Evolutionary conservation across 2,329 filamentous ascomycete genomes (phyloP).

Genomic region (Diaporthe batatas): DNA sequence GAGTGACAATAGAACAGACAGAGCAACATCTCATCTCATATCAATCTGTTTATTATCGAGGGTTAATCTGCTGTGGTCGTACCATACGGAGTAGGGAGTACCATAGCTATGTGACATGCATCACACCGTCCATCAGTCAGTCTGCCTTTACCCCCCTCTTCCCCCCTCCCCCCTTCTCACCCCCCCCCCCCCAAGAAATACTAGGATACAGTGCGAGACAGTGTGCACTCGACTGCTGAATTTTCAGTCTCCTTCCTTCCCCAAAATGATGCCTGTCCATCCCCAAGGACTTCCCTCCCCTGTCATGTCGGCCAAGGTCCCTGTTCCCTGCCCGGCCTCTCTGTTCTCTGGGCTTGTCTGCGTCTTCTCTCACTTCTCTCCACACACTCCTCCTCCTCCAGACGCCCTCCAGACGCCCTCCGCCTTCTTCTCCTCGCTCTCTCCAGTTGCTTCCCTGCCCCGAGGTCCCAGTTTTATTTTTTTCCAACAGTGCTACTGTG

Average conservation of each 20-base stretch:
- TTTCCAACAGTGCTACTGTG: background rate
- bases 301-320: background rate
- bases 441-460: constrained; percentile 28
- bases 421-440: constrained; percentile 29
- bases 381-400: constrained; percentile 30
- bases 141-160: background rate
- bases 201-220: constrained; percentile 8
- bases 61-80: constrained; percentile 27
- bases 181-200: background rate
- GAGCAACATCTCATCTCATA: constrained; percentile 25
- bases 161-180: too few relatives aligned
- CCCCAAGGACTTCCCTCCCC: background rate
- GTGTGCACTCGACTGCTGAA: constrained; percentile 14
- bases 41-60: constrained; percentile 14
- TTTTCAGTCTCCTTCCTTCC: constrained; percentile 19
- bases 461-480: constrained; percentile 19
- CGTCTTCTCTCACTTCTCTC: constrained; percentile 2
- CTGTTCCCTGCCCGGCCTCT: constrained; percentile 25
- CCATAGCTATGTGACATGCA: constrained; percentile 6
- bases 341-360: background rate
- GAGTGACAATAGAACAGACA: constrained; percentile 4
- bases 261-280: constrained; percentile 5
- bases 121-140: background rate
- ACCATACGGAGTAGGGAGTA: background rate
- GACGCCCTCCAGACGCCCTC: constrained; percentile 9